phyloP scores from a whole-genome alignment of 2,329 filamentous ascomycete species.

The Thelonectria discophora region DNA sequence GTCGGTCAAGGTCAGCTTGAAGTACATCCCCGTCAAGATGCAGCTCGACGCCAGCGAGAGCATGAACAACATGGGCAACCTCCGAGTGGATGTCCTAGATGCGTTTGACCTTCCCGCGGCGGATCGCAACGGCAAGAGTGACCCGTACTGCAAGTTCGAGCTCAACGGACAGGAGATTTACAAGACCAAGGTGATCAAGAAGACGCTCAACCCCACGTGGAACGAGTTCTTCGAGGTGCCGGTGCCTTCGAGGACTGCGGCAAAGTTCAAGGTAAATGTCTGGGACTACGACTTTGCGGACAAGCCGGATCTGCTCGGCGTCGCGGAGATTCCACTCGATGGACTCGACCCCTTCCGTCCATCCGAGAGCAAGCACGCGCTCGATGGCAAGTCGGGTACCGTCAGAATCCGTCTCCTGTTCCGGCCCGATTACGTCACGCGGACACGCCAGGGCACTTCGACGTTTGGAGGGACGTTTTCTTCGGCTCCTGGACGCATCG shows the following conservation, averaged over 20 bases:
- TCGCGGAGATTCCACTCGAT: slow-evolving; percentile 77
- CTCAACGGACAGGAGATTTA: slow-evolving; percentile 89
- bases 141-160: slow-evolving; percentile 95
- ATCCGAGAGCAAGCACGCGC: slow-evolving; percentile 75
- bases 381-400: slow-evolving; percentile 90
- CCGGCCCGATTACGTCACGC: slow-evolving; percentile 89
- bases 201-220: slow-evolving; percentile 93
- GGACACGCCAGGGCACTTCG: slow-evolving; percentile 86
- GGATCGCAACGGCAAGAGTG: slow-evolving; percentile 95
- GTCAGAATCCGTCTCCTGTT: slow-evolving; percentile 88
- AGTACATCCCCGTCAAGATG: slow-evolving; percentile 96
- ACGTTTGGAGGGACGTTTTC: slow-evolving; percentile 94
- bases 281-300: slow-evolving; percentile 98
- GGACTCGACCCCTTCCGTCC: slow-evolving; percentile 85
- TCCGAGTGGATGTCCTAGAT: slow-evolving; percentile 93
- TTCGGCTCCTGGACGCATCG: slow-evolving; percentile 84
- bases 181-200: slow-evolving; percentile 97
- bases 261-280: slow-evolving; percentile 83
- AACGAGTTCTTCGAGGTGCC: slow-evolving; percentile 93
- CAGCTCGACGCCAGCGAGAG: slow-evolving; percentile 91
- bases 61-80: slow-evolving; percentile 97
- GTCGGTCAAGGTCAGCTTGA: slow-evolving; percentile 89
- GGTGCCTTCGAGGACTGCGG: slow-evolving; percentile 83
- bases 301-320: slow-evolving; percentile 90
- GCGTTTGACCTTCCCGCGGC: slow-evolving; percentile 88